Evolutionary conservation across 2,329 filamentous ascomycete genomes (phyloP).

Genomic region (Claviceps monticola): DNA sequence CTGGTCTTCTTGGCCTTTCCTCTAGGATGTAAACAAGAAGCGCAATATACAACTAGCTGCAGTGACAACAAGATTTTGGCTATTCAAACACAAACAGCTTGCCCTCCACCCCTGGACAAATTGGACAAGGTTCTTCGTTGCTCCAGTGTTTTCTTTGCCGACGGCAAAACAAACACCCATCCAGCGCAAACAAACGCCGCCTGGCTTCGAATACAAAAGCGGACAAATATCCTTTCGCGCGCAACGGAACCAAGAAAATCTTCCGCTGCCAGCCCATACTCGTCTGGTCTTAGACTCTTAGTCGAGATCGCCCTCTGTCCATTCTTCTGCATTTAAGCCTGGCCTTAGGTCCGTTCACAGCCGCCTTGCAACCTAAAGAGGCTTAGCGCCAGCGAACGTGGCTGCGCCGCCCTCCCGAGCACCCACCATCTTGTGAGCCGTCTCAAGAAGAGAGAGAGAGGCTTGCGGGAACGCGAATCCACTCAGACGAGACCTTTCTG

Average conservation of each 20-base stretch:
- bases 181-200: background rate
- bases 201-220: too few species aligned
- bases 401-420: constrained; percentile 1
- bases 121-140: background rate
- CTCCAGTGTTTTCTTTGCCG: background rate
- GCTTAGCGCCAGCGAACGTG: constrained; percentile 1
- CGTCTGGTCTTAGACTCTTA: background rate
- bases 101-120: too few species aligned
- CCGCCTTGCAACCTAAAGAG: background rate
- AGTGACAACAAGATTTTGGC: background rate
- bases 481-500: background rate
- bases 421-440: background rate
- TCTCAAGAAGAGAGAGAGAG: background rate
- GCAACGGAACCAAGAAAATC: background rate
- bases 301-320: background rate
- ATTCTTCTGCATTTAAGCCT: constrained; percentile 1
- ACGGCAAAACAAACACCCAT: background rate
- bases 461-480: background rate
- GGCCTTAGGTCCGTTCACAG: constrained; percentile 3
- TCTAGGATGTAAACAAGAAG: too few species aligned
- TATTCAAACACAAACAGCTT: too few species aligned
- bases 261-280: background rate
- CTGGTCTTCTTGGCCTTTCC: too few species aligned
- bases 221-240: background rate
- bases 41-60: too few species aligned